Conservation (phyloP, 805 yeast species). For the Tetrapisispora pingtungensis region DNA sequence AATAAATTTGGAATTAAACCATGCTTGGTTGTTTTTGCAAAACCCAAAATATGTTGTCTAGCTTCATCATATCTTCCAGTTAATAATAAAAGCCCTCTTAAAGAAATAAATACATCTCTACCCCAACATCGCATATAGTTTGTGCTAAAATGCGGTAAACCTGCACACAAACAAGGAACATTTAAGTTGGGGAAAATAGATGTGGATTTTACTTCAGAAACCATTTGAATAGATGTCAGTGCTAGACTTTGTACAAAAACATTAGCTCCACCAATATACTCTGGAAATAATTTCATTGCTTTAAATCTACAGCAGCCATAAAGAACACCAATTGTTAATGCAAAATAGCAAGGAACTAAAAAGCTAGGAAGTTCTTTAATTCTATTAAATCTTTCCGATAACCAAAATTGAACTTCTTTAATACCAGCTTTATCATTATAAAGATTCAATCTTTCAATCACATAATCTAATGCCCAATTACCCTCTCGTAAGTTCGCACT, state of each 20-base stretch:
- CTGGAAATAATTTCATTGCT: constrained; percentile 49
- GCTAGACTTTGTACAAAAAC: constrained; percentile 72
- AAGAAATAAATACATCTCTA: constrained; percentile 83
- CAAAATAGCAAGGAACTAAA: constrained; percentile 78
- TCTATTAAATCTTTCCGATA: constrained; percentile 50
- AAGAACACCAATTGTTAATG: constrained; percentile 68
- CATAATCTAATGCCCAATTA: constrained; percentile 79
- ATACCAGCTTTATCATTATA: constrained; percentile 42
- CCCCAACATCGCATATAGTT: constrained; percentile 99
- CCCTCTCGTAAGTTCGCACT: constrained; percentile 76
- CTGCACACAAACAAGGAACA: constrained; percentile 84
- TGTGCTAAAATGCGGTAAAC: constrained; percentile 85
- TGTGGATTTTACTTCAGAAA: constrained; percentile 61
- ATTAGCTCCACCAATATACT: constrained; percentile 48
- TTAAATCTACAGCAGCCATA: constrained; percentile 71
- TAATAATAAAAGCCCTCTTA: constrained; percentile 70
- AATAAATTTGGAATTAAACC: constrained; percentile 89
- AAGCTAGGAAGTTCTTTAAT: constrained; percentile 65
- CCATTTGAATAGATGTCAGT: constrained; percentile 78
- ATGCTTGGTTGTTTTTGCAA: constrained; percentile 86
- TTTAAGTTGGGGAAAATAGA: constrained; percentile 56
- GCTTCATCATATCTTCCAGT: constrained; percentile 77
- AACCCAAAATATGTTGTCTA: constrained; percentile 66
- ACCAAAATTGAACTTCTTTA: constrained; percentile 56
- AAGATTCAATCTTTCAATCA: constrained; percentile 49